Percentiles rank a stretch among this genome's conserved stretches.
Evolutionary conservation across 202 grass and related monocot species (phyloP).

Genomic region (Elaeis oleifera): DNA sequence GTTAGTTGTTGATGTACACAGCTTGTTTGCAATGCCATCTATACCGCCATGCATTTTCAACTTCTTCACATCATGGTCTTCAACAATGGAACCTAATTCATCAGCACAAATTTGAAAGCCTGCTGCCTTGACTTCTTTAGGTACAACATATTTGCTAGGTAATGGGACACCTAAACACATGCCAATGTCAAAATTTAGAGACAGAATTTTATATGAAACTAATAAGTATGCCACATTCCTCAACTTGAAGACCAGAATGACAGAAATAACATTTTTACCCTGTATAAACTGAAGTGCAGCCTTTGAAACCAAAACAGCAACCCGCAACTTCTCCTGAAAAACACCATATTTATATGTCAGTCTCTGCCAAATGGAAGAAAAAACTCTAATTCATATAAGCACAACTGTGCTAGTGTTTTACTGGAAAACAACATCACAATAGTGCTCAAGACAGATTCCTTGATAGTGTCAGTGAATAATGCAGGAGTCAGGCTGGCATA

Average conservation of each 20-base stretch:
- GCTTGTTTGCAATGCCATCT: conserved; percentile 41
- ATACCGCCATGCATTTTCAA: conserved; percentile 58
- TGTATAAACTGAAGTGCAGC: conserved; percentile 91
- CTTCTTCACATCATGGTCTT: conserved; percentile 85
- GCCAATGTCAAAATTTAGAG: background rate
- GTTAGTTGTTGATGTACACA: conserved; percentile 59
- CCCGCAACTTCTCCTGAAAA: conserved; percentile 86
- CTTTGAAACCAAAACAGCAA: conserved; percentile 95
- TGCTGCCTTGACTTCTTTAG: conserved; percentile 46
- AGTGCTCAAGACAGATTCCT: no score
- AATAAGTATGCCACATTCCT: conserved; percentile 1
- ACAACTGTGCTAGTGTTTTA: background rate
- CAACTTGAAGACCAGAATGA: background rate
- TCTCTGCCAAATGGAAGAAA: background rate
- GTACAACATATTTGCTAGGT: conserved; percentile 57
- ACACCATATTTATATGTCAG: background rate
- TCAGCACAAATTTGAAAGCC: conserved; percentile 77
- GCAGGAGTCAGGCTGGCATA: no score
- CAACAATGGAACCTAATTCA: conserved; percentile 67
- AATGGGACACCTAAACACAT: conserved; percentile 45
- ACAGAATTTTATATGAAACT: background rate
- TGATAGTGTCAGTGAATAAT: no score
- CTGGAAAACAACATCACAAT: no score
- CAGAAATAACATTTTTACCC: conserved; percentile 29
- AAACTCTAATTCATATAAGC: background rate